phyloP scores from a whole-genome alignment of 163 green algal genomes.

The Scenedesmus sp. region DNA sequence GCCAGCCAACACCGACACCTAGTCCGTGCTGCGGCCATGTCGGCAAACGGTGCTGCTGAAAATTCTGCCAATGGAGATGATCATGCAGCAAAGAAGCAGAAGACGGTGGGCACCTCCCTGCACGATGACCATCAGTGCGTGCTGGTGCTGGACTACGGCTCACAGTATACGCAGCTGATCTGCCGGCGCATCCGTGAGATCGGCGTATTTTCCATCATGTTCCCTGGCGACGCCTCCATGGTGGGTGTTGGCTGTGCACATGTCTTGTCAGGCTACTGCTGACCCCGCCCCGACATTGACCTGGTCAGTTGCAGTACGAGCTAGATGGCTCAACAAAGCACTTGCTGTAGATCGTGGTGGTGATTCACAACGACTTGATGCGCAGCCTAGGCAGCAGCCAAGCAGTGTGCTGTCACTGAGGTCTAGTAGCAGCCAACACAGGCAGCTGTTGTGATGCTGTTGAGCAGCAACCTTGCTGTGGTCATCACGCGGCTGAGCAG shows the following conservation, averaged over 20 bases:
- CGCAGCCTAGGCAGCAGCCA: not conserved
- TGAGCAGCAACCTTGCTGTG: not conserved
- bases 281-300: not conserved
- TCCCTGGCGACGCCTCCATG: slow-evolving; percentile 91
- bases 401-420: not conserved
- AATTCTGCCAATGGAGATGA: not conserved
- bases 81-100: slow-evolving; percentile 34
- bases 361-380: not conserved
- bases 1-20: not conserved
- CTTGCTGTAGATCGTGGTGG: not conserved
- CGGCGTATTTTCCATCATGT: slow-evolving; percentile 92
- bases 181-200: slow-evolving; percentile 93
- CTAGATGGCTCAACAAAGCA: not conserved
- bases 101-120: not conserved
- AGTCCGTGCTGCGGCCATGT: not conserved
- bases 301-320: not conserved
- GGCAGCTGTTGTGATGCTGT: not conserved
- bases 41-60: not conserved
- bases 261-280: not conserved
- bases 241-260: slow-evolving; percentile 60
- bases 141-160: slow-evolving; percentile 98
- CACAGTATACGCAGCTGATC: slow-evolving; percentile 99
- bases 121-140: slow-evolving; percentile 61
- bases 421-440: not conserved
- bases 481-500: not conserved